Evolutionary conservation across 2,329 filamentous ascomycete genomes (phyloP).

Genomic region (Endocalyx cinctus): DNA sequence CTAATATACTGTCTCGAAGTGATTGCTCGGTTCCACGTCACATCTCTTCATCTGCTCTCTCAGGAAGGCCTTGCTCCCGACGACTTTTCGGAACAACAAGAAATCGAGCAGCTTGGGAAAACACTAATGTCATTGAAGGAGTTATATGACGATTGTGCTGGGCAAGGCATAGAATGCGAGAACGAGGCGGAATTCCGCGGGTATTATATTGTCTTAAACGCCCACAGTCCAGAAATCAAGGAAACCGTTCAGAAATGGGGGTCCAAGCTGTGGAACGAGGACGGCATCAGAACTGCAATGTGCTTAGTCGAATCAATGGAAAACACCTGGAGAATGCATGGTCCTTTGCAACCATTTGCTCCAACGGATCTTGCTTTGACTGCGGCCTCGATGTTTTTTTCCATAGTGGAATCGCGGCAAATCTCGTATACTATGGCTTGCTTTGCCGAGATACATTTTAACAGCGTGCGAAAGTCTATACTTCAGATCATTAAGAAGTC

Average conservation of each 20-base stretch:
- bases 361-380: conserved; percentile 45
- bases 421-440: conserved; percentile 68
- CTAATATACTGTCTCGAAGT: conserved; percentile 62
- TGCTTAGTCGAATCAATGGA: conserved; percentile 57
- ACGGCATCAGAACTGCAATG: conserved; percentile 57
- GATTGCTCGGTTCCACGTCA: conserved; percentile 63
- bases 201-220: conserved; percentile 61
- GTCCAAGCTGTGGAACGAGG: conserved; percentile 49
- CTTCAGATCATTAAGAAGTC: conserved; percentile 50
- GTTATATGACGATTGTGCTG: conserved; percentile 60
- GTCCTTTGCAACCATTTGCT: conserved; percentile 48
- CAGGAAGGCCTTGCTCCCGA: conserved; percentile 50
- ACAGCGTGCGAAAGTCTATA: conserved; percentile 54
- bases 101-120: conserved; percentile 63
- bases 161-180: conserved; percentile 51
- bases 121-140: conserved; percentile 61
- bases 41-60: conserved; percentile 59
- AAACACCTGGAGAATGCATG: conserved; percentile 52
- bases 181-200: conserved; percentile 64
- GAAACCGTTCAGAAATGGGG: conserved; percentile 55
- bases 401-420: conserved; percentile 49
- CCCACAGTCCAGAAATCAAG: conserved; percentile 52
- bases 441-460: conserved; percentile 64
- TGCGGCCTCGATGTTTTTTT: conserved; percentile 52
- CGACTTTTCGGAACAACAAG: conserved; percentile 62